Percentiles rank a stretch among this genome's conserved stretches.
Evolutionary conservation across 2,329 filamentous ascomycete species (phyloP).

Genomic region (Sclerotinia trifoliorum): DNA sequence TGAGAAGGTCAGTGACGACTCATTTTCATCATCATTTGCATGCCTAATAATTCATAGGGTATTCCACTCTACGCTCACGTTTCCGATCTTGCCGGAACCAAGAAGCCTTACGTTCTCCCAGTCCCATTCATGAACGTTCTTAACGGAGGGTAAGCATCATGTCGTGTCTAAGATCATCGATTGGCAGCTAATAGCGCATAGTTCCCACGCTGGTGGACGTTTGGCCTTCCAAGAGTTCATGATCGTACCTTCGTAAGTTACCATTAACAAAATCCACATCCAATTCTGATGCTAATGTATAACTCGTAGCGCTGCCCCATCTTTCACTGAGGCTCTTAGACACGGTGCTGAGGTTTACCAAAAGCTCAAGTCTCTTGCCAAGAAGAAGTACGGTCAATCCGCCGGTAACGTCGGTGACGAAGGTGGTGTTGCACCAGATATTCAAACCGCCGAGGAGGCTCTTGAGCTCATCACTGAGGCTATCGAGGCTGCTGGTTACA

Average conservation of each 20-base stretch:
- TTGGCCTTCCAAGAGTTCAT: slow-evolving; percentile 96
- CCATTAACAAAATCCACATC: not conserved
- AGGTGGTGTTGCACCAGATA: slow-evolving; percentile 98
- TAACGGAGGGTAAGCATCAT: slow-evolving; percentile 58
- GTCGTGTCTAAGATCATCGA: not conserved
- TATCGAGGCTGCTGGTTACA: slow-evolving; percentile 94
- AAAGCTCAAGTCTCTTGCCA: slow-evolving; percentile 91
- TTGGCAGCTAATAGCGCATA: slow-evolving; percentile 39
- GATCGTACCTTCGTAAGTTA: slow-evolving; percentile 78
- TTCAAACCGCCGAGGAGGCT: slow-evolving; percentile 94
- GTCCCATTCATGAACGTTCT: slow-evolving; percentile 94
- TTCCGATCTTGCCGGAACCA: slow-evolving; percentile 82
- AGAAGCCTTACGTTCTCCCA: slow-evolving; percentile 87
- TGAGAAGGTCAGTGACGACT: slow-evolving; percentile 62
- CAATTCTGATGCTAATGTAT: slow-evolving; percentile 22
- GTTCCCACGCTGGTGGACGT: slow-evolving; percentile 95
- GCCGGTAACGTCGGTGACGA: slow-evolving; percentile 99
- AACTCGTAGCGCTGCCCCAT: slow-evolving; percentile 65
- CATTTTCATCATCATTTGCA: not conserved
- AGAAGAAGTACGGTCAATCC: slow-evolving; percentile 99
- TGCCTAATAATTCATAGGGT: slow-evolving; percentile 47
- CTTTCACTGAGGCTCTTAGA: slow-evolving; percentile 94
- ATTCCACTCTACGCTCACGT: slow-evolving; percentile 86
- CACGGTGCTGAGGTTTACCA: slow-evolving; percentile 98
- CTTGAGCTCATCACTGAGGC: slow-evolving; percentile 93